Evolutionary conservation across 345 rosid species (phyloP), one percentile per base, ranked within the genome.

Genomic region (Eucalyptus cloeziana): DNA sequence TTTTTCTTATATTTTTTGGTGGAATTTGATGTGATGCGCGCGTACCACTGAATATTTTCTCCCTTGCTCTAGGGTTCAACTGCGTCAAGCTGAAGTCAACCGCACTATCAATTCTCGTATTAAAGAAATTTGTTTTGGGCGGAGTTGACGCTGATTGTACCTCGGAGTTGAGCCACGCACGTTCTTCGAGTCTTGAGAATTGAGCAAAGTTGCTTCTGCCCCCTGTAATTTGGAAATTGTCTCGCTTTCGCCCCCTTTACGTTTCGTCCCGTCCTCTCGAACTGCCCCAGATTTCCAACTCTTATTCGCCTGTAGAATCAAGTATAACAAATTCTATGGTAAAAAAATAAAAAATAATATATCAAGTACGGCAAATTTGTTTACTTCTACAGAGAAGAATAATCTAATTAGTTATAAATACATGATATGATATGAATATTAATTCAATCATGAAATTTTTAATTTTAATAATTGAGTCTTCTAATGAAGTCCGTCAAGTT

Each of bases 401-500:
- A 33, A 10, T 19, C 44, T 7, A 71, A 9, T 33, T 33, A 33
- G 5, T 33, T 33, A 11, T 71, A 33, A 67, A 33, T 17, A 3
- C 17, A 6, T 67, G 40, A 15, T 33, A 6, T 67, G 40, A 15
- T 15, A 67, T 4, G 40, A 16, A 15, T 14, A 16, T n/a, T 7
- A 16, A n/a, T 67, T 31, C 11, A 15, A 8, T 67, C 10, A 8
- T 9, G 8, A 31, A 15, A 7, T 31, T 67, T 67, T 31, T 1
- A 69, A 31, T 16, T 69, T 69, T 69, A 21, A 8, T 8, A 31
- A 31, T 17, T 5, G 6, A 31, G 22, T 64, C 21, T 71, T 11
- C 22, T 8, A 21, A 71, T 19, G 5, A 9, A 37, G 10, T 71
- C 2, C 0, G 3, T 37, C 14, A 3, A 12, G 1, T 37, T 1